Base-by-base conservation (phyloP, 371 early-diverging fungal genomes). In the Syncephalastrum sp. region DNA sequence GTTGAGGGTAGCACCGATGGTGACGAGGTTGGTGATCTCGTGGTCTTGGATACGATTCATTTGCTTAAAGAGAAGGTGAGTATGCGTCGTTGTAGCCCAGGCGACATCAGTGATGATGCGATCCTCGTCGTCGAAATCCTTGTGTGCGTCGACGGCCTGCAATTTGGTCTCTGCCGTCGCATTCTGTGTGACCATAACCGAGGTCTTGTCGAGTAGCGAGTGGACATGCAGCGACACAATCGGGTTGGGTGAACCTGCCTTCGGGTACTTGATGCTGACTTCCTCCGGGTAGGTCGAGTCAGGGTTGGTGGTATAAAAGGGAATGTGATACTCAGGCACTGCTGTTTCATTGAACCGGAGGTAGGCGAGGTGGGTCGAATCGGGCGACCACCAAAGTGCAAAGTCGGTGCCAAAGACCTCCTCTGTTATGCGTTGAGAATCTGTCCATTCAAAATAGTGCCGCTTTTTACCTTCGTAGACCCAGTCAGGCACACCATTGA, bases 401-500 rank as follows among this genome's bases (percentile, higher is more conserved):
- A 74, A 70, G 16, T 87, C 76, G 0, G 70, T 65, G 0, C 65
- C 76, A 48, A 91, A 83, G 1, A 98, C 91, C 63, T 98, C 97
- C 69, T 98, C 97, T 61, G n/a, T 5, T 43, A 10, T 33, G 1
- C 12, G 38, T 33, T 15, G 6, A 23, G 24, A 17, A 42, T 27
- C 50, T 4, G 10, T 48, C 1, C 21, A 10, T 23, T 21, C 41
- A 49, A 3, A 6, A 44, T 29, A 4, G 8, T 19, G 17, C 25
- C 15, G 16, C 2, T 6, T 15, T 16, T 13, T 53, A 61, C 62
- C 62, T 75, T 97, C 98, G 62, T 98, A 97, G 1, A 97, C 96
- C 99, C 99, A 98, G 71, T 98, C 99, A 23, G 95, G 88, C 13
- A 96, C 78, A 8, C 98, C 99, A 67, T 97, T 96, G 65, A 95